These are phyloP conservation scores for Corynespora cassiicola DNA, from an alignment of 2,329 filamentous ascomycete species.

Conservation along the genomic window DNA sequence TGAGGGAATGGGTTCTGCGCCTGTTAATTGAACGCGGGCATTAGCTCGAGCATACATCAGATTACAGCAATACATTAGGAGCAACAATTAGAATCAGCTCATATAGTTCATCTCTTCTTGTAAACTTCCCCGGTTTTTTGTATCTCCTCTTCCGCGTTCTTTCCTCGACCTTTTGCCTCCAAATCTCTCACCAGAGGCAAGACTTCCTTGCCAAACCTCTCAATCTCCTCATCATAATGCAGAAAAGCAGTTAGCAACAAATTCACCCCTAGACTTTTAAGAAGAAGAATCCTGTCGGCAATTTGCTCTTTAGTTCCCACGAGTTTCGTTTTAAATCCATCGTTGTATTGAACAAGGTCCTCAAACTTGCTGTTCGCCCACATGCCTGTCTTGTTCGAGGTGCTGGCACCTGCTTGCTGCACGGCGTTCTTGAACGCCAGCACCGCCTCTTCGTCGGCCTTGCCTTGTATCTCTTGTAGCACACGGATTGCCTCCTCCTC, in stretches of 20 bases:
- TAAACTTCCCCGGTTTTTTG: conserved; percentile 57
- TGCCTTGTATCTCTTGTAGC: conserved; percentile 60
- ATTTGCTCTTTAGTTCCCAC: conserved; percentile 61
- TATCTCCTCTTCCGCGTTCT: conserved; percentile 55
- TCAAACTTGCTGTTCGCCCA: conserved; percentile 61
- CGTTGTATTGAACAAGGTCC: conserved; percentile 62
- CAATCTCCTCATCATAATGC: conserved; percentile 61
- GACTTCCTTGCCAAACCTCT: conserved; percentile 56
- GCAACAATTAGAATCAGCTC: no score
- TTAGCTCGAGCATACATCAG: no score
- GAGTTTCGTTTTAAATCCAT: conserved; percentile 63
- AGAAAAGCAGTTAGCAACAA: conserved; percentile 57
- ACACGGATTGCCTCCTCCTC: conserved; percentile 59
- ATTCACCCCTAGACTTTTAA: conserved; percentile 54
- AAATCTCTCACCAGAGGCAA: conserved; percentile 56
- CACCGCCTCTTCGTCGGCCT: conserved; percentile 59
- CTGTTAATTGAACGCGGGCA: no score
- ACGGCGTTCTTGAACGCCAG: conserved; percentile 58
- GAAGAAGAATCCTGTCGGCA: conserved; percentile 56
- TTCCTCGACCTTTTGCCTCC: conserved; percentile 57
- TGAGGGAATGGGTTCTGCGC: no score
- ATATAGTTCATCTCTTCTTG: conserved; percentile 21
- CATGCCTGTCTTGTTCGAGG: conserved; percentile 58
- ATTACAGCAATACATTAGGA: no score
- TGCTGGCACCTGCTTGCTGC: conserved; percentile 57